phyloP scores from a whole-genome alignment of 2,329 filamentous ascomycete species.

The Penicillium sp. region DNA sequence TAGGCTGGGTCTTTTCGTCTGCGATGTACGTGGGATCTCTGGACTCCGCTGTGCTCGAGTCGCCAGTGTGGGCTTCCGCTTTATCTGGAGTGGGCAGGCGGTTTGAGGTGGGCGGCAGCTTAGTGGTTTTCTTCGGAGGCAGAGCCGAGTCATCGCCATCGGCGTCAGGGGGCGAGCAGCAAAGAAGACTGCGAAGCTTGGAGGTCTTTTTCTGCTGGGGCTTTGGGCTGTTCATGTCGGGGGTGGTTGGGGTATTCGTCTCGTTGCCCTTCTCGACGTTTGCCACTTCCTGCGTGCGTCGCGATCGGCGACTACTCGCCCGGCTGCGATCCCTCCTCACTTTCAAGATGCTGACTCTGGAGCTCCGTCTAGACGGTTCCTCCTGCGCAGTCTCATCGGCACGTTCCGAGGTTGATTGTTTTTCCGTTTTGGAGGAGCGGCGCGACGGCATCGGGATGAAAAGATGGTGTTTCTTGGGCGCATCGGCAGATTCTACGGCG shows the following conservation, averaged over 20 bases:
- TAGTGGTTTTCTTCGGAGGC: conserved; percentile 52
- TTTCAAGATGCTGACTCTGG: conserved; percentile 68
- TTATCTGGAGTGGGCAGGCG: conserved; percentile 47
- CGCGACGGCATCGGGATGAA: conserved; percentile 44
- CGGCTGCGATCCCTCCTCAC: conserved; percentile 69
- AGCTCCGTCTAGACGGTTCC: conserved; percentile 60
- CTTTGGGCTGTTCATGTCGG: conserved; percentile 40
- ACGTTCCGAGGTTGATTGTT: conserved; percentile 38
- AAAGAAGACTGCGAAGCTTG: conserved; percentile 52
- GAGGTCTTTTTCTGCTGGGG: conserved; percentile 46
- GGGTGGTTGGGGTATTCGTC: conserved; percentile 27
- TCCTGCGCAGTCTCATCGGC: conserved; percentile 38
- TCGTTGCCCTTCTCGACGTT: conserved; percentile 38
- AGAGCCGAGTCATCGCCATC: conserved; percentile 49
- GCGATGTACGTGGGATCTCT: conserved; percentile 39
- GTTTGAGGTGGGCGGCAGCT: conserved; percentile 41
- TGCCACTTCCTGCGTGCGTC: conserved; percentile 40
- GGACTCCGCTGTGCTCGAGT: conserved; percentile 46
- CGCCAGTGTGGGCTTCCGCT: conserved; percentile 40
- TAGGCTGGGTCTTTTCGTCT: conserved; percentile 44
- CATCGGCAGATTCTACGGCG: conserved; percentile 21
- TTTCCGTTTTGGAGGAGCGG: conserved; percentile 43
- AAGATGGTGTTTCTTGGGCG: conserved; percentile 43
- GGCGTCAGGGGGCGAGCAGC: conserved; percentile 52
- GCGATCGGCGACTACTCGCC: conserved; percentile 59